These are phyloP conservation scores for Aureobasidium sp. DNA, from an alignment of 2,329 filamentous ascomycete species.

Conservation along the genomic window DNA sequence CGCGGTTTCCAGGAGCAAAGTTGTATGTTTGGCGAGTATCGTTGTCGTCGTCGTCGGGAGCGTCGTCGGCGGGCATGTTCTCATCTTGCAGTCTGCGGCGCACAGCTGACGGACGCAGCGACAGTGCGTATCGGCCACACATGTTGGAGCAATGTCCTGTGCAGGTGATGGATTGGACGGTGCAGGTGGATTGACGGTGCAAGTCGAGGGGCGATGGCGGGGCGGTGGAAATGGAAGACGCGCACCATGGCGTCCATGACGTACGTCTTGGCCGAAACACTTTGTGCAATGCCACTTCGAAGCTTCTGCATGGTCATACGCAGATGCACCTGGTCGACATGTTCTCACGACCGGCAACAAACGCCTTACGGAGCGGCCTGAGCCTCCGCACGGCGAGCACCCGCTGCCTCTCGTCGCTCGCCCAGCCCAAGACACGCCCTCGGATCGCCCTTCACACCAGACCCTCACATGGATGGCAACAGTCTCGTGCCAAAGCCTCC, in stretches of 20 bases:
- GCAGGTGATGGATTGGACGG: neutral
- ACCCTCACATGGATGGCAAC: neutral
- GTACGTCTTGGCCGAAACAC: neutral
- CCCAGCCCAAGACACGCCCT: neutral
- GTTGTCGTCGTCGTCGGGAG: conserved; percentile 69
- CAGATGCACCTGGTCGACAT: conserved; percentile 24
- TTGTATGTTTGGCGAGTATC: conserved; percentile 74
- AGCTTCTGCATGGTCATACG: conserved; percentile 15
- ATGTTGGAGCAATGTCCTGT: conserved; percentile 34
- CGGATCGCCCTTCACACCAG: neutral
- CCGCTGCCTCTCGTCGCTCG: neutral
- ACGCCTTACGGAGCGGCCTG: conserved; percentile 16
- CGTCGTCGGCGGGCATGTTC: conserved; percentile 60
- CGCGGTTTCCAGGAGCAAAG: conserved; percentile 81
- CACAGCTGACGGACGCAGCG: conserved; percentile 61
- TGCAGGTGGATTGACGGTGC: neutral
- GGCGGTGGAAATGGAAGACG: neutral
- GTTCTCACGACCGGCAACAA: conserved; percentile 29
- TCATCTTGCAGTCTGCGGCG: conserved; percentile 66
- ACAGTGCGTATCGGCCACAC: conserved; percentile 62
- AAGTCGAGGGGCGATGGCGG: neutral
- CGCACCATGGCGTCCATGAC: neutral
- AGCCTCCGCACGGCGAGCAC: neutral
- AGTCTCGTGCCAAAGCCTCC: conserved; percentile 9
- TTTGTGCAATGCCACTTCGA: neutral